Evolutionary conservation across 306 rosid species (phyloP).

Genomic region (Acmispon strigosus): DNA sequence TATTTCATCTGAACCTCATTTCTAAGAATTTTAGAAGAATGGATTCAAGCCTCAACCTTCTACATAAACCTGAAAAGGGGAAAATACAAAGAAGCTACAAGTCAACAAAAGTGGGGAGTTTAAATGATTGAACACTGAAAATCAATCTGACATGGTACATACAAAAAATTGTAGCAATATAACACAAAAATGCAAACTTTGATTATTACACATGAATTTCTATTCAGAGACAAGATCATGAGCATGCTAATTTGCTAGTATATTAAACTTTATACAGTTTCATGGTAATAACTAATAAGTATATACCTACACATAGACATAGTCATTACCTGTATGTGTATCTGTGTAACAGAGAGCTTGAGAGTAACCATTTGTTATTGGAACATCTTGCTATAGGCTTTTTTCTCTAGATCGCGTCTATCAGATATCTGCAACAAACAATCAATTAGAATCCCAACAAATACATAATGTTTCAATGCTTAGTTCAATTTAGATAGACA

Average conservation of each 20-base stretch:
- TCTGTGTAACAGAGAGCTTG: background rate
- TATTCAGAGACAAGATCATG: background rate
- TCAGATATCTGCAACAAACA: constrained; percentile 51
- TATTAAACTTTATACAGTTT: background rate
- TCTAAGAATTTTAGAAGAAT: background rate
- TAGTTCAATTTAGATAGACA: background rate
- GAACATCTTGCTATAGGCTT: constrained; percentile 83
- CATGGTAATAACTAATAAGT: background rate
- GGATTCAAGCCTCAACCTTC: constrained; percentile 1
- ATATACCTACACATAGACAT: background rate
- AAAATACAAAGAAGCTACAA: background rate
- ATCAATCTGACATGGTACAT: background rate
- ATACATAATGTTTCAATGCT: background rate
- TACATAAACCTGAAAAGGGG: constrained; percentile 6
- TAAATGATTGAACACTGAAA: background rate
- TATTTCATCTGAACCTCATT: constrained; percentile 13
- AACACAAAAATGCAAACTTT: background rate
- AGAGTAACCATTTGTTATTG: constrained; percentile 44
- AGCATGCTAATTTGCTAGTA: background rate
- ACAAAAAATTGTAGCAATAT: background rate
- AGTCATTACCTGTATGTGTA: background rate
- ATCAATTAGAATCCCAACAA: background rate
- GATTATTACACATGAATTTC: background rate
- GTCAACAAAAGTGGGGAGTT: background rate
- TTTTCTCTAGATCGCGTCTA: constrained; percentile 66